Percentiles rank a stretch among this genome's conserved stretches.
phyloP scores from a whole-genome alignment of 108 stramenopile genomes.

The Nitzschia palea region DNA sequence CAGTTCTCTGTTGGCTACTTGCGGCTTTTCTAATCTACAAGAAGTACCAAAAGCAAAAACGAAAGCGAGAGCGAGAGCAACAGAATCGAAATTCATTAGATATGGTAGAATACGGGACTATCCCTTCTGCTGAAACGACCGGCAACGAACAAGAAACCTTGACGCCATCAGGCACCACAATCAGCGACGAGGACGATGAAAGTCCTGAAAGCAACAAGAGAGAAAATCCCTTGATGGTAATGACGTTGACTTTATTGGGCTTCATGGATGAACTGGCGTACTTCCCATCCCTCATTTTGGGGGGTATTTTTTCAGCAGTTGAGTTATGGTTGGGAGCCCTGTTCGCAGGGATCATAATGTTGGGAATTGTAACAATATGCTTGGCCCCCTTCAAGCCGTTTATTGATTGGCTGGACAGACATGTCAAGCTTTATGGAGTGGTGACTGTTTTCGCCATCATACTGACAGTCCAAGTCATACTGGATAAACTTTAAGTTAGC shows the following conservation, averaged over 20 bases:
- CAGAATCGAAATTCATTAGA: slow-evolving; percentile 1
- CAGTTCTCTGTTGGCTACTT: slow-evolving; percentile 50
- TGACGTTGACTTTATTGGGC: slow-evolving; percentile 58
- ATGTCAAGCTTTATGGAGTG: slow-evolving; percentile 61
- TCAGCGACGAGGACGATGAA: too few relatives aligned
- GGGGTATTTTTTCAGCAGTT: slow-evolving; percentile 53
- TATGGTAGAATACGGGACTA: neutral
- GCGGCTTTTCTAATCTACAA: slow-evolving; percentile 14
- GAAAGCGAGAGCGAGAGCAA: neutral
- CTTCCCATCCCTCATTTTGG: slow-evolving; percentile 70
- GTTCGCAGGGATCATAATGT: slow-evolving; percentile 60
- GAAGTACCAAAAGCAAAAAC: neutral
- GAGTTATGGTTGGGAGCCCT: slow-evolving; percentile 64
- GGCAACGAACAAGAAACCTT: too few relatives aligned
- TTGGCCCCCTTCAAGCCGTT: slow-evolving; percentile 53
- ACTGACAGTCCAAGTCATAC: slow-evolving; percentile 41
- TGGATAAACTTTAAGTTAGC: too few relatives aligned
- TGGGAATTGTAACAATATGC: slow-evolving; percentile 45
- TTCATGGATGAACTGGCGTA: slow-evolving; percentile 74
- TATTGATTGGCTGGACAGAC: slow-evolving; percentile 52
- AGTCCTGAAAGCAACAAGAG: too few relatives aligned
- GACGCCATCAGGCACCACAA: too few relatives aligned
- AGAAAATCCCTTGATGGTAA: slow-evolving; percentile 40
- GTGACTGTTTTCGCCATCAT: slow-evolving; percentile 59
- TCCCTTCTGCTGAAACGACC: neutral